Conservation (phyloP, 164 flowering plant species). For the Kingdonia uniflora region DNA sequence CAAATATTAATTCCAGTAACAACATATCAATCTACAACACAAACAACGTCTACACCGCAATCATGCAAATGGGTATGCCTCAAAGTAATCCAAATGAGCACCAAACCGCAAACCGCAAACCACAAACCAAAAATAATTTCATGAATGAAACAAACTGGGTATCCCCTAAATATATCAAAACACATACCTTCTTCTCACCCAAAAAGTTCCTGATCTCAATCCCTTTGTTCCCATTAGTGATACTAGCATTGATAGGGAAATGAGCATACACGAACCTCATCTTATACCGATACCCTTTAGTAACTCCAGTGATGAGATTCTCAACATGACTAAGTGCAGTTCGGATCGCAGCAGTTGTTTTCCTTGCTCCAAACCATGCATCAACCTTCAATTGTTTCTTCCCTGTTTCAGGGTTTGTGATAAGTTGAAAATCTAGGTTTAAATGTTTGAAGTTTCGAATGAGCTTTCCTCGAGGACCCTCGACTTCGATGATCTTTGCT, state of each 20-base stretch:
- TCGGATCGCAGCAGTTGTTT: conserved; percentile 32
- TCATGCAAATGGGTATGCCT: too few relatives aligned
- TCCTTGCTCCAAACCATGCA: conserved; percentile 57
- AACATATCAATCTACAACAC: too few relatives aligned
- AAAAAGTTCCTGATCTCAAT: conserved; percentile 47
- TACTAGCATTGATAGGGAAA: conserved; percentile 62
- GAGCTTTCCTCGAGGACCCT: conserved; percentile 19
- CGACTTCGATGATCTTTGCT: conserved; percentile 33
- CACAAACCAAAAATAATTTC: too few relatives aligned
- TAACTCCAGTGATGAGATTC: conserved; percentile 56
- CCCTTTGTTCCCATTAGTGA: conserved; percentile 19
- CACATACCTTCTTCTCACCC: conserved; percentile 41
- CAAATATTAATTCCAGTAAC: too few relatives aligned
- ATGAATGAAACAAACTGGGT: too few relatives aligned
- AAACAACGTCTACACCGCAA: too few relatives aligned
- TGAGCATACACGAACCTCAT: conserved; percentile 70
- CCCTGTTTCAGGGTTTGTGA: conserved; percentile 41
- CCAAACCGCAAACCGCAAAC: too few relatives aligned
- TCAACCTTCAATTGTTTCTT: conserved; percentile 45
- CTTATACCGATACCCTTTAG: conserved; percentile 56
- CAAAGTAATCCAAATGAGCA: too few relatives aligned
- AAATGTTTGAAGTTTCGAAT: conserved; percentile 53
- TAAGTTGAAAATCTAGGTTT: conserved; percentile 50
- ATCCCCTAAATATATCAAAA: too few relatives aligned
- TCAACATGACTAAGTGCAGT: conserved; percentile 33